phyloP scores from a whole-genome alignment of 2,329 filamentous ascomycete genomes.

The Albifimbria verrucaria region DNA sequence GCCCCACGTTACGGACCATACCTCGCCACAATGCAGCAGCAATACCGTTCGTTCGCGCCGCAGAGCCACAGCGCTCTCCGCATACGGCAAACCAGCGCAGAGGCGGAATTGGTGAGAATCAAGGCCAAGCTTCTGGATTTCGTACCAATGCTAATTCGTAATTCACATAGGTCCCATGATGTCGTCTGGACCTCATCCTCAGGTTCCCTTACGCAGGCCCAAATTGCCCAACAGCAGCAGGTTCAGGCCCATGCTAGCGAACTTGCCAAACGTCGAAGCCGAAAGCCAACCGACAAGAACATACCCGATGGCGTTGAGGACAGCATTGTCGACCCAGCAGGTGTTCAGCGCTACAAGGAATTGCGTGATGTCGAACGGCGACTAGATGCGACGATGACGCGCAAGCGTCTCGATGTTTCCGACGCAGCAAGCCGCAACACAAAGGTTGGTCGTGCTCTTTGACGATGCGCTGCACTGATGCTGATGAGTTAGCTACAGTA shows the following conservation, averaged over 20 bases:
- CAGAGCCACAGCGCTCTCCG: constrained; percentile 47
- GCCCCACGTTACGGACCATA: too few relatives aligned
- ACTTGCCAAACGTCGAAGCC: constrained; percentile 73
- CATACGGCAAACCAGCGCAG: constrained; percentile 47
- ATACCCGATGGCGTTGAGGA: constrained; percentile 88
- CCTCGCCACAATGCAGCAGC: constrained; percentile 44
- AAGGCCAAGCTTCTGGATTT: neutral
- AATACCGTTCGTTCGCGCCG: constrained; percentile 50
- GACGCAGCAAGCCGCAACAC: constrained; percentile 73
- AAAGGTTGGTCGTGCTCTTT: constrained; percentile 50
- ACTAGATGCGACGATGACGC: constrained; percentile 88
- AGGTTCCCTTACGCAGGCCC: constrained; percentile 52
- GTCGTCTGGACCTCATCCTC: constrained; percentile 49
- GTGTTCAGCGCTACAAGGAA: constrained; percentile 76
- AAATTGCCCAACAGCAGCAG: constrained; percentile 50
- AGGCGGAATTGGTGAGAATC: constrained; percentile 48
- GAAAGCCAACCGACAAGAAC: constrained; percentile 92
- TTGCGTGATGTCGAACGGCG: constrained; percentile 83
- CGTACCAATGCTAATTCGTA: constrained; percentile 1
- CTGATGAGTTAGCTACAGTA: constrained; percentile 43
- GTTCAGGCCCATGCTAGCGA: constrained; percentile 55
- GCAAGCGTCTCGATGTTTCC: constrained; percentile 87
- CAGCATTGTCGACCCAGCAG: constrained; percentile 71
- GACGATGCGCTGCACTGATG: neutral
- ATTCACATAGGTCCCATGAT: constrained; percentile 49